A percentile compares a stretch with the other conserved stretches of the same genome.
Evolutionary conservation across 2,329 filamentous ascomycete genomes (phyloP).

Genomic region (Penicillium sp.): DNA sequence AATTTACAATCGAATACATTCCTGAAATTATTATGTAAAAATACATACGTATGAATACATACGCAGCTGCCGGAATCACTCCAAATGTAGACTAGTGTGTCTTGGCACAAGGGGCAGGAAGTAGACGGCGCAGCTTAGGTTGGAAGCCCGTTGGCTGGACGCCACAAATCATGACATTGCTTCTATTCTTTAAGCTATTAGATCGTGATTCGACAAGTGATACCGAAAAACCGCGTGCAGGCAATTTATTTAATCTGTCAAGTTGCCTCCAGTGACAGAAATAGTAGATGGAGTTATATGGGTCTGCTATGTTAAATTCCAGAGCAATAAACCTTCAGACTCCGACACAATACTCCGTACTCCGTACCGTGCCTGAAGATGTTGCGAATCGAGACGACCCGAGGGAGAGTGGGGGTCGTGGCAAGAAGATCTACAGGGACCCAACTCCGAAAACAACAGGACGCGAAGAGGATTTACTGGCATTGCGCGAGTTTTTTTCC

Average conservation of each 20-base stretch:
- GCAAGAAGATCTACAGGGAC: slow-evolving; percentile 1
- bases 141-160: not conserved
- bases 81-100: no score
- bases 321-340: not conserved
- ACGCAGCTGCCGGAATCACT: no score
- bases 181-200: no score
- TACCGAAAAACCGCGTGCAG: not conserved
- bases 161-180: no score
- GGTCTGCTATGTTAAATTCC: not conserved
- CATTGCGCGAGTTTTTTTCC: not conserved
- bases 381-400: not conserved
- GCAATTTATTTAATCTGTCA: not conserved
- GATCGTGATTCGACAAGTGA: no score
- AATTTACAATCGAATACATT: no score
- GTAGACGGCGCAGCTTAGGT: not conserved
- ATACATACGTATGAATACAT: no score
- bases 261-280: not conserved
- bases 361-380: not conserved
- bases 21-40: no score
- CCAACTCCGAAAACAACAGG: not conserved
- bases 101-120: no score
- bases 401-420: not conserved
- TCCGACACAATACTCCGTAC: not conserved
- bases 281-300: no score
- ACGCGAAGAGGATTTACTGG: not conserved